These are phyloP conservation scores for Nowakowskiella sp. DNA, from an alignment of 192 early-diverging fungal species.

Conservation along the genomic window DNA sequence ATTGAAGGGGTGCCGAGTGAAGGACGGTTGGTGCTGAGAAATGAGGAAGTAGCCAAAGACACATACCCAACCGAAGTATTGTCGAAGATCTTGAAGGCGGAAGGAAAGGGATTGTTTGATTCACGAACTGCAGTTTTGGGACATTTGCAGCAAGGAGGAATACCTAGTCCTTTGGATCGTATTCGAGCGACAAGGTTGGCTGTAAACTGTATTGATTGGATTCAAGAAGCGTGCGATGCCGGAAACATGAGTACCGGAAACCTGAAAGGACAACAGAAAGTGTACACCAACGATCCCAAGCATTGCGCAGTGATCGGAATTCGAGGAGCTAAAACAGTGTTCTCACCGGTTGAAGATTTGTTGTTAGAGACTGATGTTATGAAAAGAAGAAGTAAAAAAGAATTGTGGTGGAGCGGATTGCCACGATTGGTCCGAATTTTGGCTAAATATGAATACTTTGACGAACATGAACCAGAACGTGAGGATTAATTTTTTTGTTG, in stretches of 20 bases:
- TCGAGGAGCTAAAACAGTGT: conserved; percentile 62
- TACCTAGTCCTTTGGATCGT: conserved; percentile 90
- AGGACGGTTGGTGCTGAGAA: conserved; percentile 79
- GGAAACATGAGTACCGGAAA: conserved; percentile 6
- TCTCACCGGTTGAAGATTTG: conserved; percentile 63
- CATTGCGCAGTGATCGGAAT: conserved; percentile 78
- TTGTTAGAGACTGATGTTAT: conserved; percentile 69
- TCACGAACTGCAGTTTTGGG: conserved; percentile 85
- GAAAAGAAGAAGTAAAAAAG: conserved; percentile 58
- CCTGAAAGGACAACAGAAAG: conserved; percentile 42
- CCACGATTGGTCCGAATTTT: conserved; percentile 33
- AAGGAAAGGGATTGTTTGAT: conserved; percentile 83
- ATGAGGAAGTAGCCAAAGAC: conserved; percentile 48
- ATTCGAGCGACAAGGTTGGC: conserved; percentile 86
- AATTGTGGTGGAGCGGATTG: conserved; percentile 62
- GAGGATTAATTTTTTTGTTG: background rate
- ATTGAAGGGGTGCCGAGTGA: conserved; percentile 50
- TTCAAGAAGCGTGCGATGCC: conserved; percentile 39
- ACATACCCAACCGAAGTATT: conserved; percentile 90
- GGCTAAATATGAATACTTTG: conserved; percentile 40
- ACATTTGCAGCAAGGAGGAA: conserved; percentile 91
- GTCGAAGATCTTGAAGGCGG: conserved; percentile 74
- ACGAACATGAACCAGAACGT: no score
- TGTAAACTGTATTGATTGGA: conserved; percentile 73
- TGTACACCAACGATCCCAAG: conserved; percentile 49